Percentiles rank a stretch among this genome's conserved stretches.
Evolutionary conservation across 495 filamentous ascomycete genomes (phyloP).

Genomic region (Tetracladium setigerum): DNA sequence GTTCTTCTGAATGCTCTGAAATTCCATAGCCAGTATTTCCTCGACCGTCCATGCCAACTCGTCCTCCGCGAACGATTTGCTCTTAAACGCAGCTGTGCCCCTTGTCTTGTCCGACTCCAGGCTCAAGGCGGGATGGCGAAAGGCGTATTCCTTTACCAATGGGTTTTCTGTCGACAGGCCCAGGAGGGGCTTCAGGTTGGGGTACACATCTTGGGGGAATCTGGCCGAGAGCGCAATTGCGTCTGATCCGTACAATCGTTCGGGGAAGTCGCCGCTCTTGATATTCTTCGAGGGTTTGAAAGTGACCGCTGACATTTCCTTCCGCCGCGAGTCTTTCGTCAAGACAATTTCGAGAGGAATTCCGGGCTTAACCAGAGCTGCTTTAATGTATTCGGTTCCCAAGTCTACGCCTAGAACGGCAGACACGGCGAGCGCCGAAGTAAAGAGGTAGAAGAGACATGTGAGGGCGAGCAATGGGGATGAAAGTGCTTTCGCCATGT

Average conservation of each 20-base stretch:
- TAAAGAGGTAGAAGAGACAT: conserved; percentile 40
- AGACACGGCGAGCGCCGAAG: conserved; percentile 43
- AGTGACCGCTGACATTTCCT: conserved; percentile 83
- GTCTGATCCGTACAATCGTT: conserved; percentile 86
- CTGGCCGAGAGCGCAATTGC: conserved; percentile 79
- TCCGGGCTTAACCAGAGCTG: conserved; percentile 90
- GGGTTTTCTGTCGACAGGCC: conserved; percentile 60
- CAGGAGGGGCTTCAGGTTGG: conserved; percentile 82
- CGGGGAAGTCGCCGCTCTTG: conserved; percentile 61
- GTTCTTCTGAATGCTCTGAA: conserved; percentile 80
- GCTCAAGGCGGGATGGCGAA: conserved; percentile 63
- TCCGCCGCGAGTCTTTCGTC: conserved; percentile 96
- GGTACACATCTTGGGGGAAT: conserved; percentile 88
- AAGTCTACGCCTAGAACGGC: conserved; percentile 90
- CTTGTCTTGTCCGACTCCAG: conserved; percentile 49
- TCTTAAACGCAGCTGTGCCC: conserved; percentile 69
- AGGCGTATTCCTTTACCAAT: conserved; percentile 57
- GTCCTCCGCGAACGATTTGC: conserved; percentile 55
- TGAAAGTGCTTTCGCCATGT: conserved; percentile 14
- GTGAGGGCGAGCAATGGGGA: conserved; percentile 38
- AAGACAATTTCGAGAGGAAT: conserved; percentile 97
- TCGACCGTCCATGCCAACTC: conserved; percentile 78
- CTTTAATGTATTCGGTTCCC: conserved; percentile 96
- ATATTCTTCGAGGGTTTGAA: conserved; percentile 75
- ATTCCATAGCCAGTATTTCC: conserved; percentile 93